These are phyloP conservation scores for Colletotrichum sp. DNA, from an alignment of 2,329 filamentous ascomycete genomes.

Conservation along the genomic window DNA sequence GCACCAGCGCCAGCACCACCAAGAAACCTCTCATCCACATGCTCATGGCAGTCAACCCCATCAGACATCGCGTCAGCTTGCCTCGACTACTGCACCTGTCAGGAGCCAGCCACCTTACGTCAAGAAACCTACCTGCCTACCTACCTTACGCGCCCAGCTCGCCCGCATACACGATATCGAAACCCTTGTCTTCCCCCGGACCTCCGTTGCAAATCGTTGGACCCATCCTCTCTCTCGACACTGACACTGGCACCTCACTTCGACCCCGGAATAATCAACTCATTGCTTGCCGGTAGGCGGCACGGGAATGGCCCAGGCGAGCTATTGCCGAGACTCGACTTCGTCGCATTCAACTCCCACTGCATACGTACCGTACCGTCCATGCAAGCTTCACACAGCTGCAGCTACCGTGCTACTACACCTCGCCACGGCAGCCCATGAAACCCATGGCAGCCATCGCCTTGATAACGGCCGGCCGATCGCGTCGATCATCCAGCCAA, in stretches of 20 bases:
- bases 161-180: slow-evolving; percentile 9
- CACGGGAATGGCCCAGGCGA: not conserved
- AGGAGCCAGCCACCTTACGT: slow-evolving; percentile 1
- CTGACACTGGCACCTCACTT: not conserved
- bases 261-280: not conserved
- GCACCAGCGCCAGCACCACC: not conserved
- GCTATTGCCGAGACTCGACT: not conserved
- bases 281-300: not conserved
- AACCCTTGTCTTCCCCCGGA: slow-evolving; percentile 16
- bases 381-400: not conserved
- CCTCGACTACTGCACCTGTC: slow-evolving; percentile 3
- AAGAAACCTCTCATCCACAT: not conserved
- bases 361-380: not conserved
- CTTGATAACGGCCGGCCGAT: slow-evolving; percentile 18
- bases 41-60: not conserved
- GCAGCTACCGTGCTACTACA: slow-evolving; percentile 7
- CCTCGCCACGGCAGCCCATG: not conserved
- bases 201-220: slow-evolving; percentile 13
- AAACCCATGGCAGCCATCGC: slow-evolving; percentile 2
- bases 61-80: not conserved
- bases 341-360: not conserved
- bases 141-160: not conserved
- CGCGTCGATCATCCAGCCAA: slow-evolving; percentile 17
- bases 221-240: not conserved
- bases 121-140: not conserved